phyloP scores from a whole-genome alignment of 2,329 filamentous ascomycete genomes.

The Didymella glomerata region DNA sequence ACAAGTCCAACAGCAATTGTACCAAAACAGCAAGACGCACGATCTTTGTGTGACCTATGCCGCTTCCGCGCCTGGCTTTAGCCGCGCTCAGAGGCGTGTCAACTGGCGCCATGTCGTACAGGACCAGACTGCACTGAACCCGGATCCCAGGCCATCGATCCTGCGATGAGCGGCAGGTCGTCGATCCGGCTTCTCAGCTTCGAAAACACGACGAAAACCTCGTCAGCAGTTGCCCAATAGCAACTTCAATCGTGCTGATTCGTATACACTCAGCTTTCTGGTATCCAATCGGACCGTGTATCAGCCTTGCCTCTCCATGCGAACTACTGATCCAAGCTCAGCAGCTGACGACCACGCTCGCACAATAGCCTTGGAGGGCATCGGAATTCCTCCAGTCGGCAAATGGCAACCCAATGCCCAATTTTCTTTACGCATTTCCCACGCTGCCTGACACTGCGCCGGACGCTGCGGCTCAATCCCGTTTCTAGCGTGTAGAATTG shows the following conservation, averaged over 20 bases:
- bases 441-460: slow-evolving; percentile 4
- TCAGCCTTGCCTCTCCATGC: slow-evolving; percentile 19
- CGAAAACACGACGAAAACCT: slow-evolving; percentile 10
- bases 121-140: slow-evolving; percentile 2
- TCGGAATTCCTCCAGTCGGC: neutral
- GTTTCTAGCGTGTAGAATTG: neutral
- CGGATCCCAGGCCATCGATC: slow-evolving; percentile 14
- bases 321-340: slow-evolving; percentile 23
- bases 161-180: slow-evolving; percentile 15
- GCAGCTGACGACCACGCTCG: slow-evolving; percentile 8
- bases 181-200: slow-evolving; percentile 14
- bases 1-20: neutral
- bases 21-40: slow-evolving; percentile 2
- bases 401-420: neutral
- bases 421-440: neutral
- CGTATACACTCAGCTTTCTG: slow-evolving; percentile 2
- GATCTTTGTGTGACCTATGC: slow-evolving; percentile 13
- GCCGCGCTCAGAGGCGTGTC: slow-evolving; percentile 15
- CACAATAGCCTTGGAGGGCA: neutral
- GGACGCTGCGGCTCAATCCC: slow-evolving; percentile 9
- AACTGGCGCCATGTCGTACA: slow-evolving; percentile 21
- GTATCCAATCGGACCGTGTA: slow-evolving; percentile 15
- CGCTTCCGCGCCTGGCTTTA: slow-evolving; percentile 18
- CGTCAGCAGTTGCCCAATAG: slow-evolving; percentile 7
- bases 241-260: slow-evolving; percentile 1